Evolutionary conservation across 192 early-diverging fungal species (phyloP), one percentile per base, ranked within the genome.

Genomic region (Glomus cerebriforme): DNA sequence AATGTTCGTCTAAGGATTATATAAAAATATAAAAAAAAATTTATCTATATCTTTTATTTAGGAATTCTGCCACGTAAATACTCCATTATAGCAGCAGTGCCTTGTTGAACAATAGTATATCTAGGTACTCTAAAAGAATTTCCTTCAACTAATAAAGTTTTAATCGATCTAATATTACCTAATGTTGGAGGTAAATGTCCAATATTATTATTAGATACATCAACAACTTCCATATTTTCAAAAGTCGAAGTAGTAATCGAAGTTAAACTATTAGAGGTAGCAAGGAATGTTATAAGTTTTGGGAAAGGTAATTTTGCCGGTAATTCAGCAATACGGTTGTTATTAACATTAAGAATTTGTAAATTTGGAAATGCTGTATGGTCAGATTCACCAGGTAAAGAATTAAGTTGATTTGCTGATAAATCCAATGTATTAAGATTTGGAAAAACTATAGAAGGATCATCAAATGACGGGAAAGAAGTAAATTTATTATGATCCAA

Each of bases 121-220:
- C 87, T 59, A 4, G 90, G 90, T 1, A 91, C 84, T 59, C 88
- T 82, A 75, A 91, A 91, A 22, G 84, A 65, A 69, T 91, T 91
- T 2, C 88, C 87, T 45, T 87, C 88, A 7, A 88, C 67, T 10
- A 63, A 67, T 47, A 91, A 47, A 15, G 81, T 83, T 39, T 87
- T 86, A 34, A 91, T 84, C 0, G 79, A 80, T 34, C 72, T 71
- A 8, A 88, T 79, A 54, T 85, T 81, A 1, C 87, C 88, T 43
- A 91, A 47, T 32, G 73, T 49, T 9, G 90, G 88, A 13, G 90
- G 88, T n/a, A 91, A 49, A 32, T 81, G 58, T 5, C 43, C 82
- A 68, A 91, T 86, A 24, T 87, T 86, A 60, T 91, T 91, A 32
- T 88, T 85, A 10, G 87, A 83, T n/a, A 91, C 45, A 82, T 90